Evolutionary conservation across 306 rosid genomes (phyloP).

Genomic region (Vigna trinervia): DNA sequence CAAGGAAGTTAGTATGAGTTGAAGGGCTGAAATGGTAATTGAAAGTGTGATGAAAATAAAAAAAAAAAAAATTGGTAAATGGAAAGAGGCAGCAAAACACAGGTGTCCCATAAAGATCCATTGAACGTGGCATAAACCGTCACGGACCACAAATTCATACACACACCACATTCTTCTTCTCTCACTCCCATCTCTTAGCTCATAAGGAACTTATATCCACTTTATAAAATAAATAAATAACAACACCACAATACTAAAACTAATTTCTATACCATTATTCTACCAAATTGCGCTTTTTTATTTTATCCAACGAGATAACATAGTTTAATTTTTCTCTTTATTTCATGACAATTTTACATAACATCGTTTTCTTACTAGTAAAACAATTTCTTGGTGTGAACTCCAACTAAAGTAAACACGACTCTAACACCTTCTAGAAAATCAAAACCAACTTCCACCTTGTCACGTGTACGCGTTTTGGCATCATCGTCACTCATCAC

Average conservation of each 20-base stretch:
- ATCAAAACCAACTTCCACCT: slow-evolving; percentile 42
- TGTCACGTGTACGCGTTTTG: slow-evolving; percentile 49
- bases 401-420: slow-evolving; percentile 15
- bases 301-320: not conserved
- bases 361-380: not conserved
- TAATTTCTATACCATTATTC: not conserved
- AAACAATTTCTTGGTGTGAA: slow-evolving; percentile 34
- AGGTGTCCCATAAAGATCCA: slow-evolving; percentile 15
- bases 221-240: not conserved
- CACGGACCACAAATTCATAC: slow-evolving; percentile 14
- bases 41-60: not conserved
- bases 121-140: not conserved
- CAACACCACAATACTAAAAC: not conserved
- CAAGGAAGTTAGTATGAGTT: too few species aligned
- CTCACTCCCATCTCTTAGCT: slow-evolving; percentile 41
- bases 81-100: not conserved
- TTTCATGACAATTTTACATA: not conserved
- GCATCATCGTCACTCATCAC: slow-evolving; percentile 40
- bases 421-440: slow-evolving; percentile 42
- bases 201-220: slow-evolving; percentile 40
- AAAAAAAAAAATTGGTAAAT: not conserved
- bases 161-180: not conserved
- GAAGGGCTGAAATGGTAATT: not conserved
- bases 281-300: not conserved
- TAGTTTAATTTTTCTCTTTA: not conserved